phyloP scores from a whole-genome alignment of 164 flowering plant species.

The Paratinospora sagittata region DNA sequence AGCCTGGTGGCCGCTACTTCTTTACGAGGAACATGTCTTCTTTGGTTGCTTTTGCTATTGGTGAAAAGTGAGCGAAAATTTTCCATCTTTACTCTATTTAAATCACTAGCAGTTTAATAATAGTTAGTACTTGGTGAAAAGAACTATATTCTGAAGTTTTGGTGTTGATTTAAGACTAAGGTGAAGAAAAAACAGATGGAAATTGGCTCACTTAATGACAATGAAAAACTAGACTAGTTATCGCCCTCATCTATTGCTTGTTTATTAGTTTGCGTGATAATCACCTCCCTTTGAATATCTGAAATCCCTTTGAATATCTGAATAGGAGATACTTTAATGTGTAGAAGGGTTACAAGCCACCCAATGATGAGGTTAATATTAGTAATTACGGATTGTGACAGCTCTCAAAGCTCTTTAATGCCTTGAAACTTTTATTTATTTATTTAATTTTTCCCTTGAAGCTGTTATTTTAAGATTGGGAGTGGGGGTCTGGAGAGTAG shows the following conservation, averaged over 20 bases:
- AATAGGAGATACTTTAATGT: neutral
- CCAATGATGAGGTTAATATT: neutral
- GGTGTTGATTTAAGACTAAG: no score
- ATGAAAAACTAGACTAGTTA: no score
- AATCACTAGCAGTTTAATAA: neutral
- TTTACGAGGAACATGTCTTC: constrained; percentile 89
- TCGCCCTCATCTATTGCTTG: neutral
- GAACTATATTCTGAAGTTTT: no score
- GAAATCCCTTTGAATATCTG: no score
- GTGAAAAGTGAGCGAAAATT: constrained; percentile 60
- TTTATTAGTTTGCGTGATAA: neutral
- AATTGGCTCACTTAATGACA: no score
- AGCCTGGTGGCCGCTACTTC: constrained; percentile 91
- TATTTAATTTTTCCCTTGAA: no score
- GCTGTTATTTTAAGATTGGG: neutral
- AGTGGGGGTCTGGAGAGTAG: neutral
- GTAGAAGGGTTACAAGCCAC: neutral
- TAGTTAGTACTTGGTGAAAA: neutral
- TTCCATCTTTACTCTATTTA: neutral
- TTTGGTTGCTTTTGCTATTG: constrained; percentile 91
- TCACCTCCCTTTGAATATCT: neutral
- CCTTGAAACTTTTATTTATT: no score
- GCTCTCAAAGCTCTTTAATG: neutral
- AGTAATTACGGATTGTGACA: neutral
- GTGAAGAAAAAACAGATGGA: no score